These are phyloP conservation scores for Amauroascus niger DNA, from an alignment of 2,329 filamentous ascomycete species.

Conservation along the genomic window DNA sequence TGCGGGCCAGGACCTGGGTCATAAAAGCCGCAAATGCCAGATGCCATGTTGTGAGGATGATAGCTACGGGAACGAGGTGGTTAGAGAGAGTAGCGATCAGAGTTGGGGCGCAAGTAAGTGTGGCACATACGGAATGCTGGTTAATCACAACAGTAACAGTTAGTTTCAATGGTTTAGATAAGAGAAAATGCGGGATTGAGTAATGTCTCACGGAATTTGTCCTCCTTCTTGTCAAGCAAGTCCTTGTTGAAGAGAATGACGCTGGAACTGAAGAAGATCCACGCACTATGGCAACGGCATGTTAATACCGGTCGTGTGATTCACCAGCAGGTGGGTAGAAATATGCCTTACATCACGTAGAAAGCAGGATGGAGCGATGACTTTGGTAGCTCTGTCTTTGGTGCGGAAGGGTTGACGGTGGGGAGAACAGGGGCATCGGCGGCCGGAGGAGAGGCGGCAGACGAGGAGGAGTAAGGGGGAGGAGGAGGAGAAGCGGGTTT, in stretches of 20 bases:
- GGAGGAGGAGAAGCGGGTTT: constrained; percentile 21
- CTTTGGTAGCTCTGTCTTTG: constrained; percentile 60
- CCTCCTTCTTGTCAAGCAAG: constrained; percentile 70
- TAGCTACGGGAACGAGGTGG: constrained; percentile 27
- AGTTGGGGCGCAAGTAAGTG: constrained; percentile 5
- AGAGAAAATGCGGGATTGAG: neutral
- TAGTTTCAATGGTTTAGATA: neutral
- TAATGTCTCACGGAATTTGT: constrained; percentile 56
- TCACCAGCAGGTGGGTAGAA: neutral
- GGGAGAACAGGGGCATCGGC: constrained; percentile 54
- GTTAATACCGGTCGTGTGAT: neutral
- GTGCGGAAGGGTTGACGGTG: constrained; percentile 63
- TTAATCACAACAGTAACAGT: neutral
- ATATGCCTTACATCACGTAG: constrained; percentile 58
- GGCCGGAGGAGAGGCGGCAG: constrained; percentile 27
- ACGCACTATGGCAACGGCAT: constrained; percentile 50
- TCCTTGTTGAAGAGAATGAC: constrained; percentile 99
- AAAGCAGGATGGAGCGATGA: constrained; percentile 65
- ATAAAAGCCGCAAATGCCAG: constrained; percentile 84
- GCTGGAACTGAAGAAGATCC: constrained; percentile 85
- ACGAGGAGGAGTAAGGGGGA: neutral
- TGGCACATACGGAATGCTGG: constrained; percentile 39
- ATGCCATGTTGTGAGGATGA: constrained; percentile 89
- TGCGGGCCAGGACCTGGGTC: constrained; percentile 86
- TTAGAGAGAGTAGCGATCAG: constrained; percentile 7